A percentile compares a stretch with the other conserved stretches of the same genome.
Evolutionary conservation across 306 rosid genomes (phyloP).

Genomic region (Gynostemma pentaphyllum): DNA sequence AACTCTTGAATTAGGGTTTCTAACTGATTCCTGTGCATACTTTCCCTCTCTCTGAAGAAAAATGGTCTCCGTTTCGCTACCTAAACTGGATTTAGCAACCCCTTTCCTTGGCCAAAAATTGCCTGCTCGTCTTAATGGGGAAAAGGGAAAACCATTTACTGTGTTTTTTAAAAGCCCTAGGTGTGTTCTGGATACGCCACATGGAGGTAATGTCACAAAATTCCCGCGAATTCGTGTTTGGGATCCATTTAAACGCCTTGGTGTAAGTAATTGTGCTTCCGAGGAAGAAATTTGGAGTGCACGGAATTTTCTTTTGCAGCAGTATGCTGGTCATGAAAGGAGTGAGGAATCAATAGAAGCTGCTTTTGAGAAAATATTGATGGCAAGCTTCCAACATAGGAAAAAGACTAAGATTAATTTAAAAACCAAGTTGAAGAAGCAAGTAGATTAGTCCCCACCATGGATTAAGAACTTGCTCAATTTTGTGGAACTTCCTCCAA

Average conservation of each 20-base stretch:
- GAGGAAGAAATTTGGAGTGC: slow-evolving; percentile 97
- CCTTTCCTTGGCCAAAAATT: slow-evolving; percentile 38
- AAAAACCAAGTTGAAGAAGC: slow-evolving; percentile 85
- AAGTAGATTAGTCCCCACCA: slow-evolving; percentile 97
- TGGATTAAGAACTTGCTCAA: slow-evolving; percentile 73
- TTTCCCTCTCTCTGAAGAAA: not conserved
- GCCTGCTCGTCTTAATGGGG: slow-evolving; percentile 25
- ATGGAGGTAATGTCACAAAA: slow-evolving; percentile 63
- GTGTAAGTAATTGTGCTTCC: slow-evolving; percentile 67
- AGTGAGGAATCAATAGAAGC: slow-evolving; percentile 94
- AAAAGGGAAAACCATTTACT: slow-evolving; percentile 11
- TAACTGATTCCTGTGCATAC: not conserved
- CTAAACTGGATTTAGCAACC: slow-evolving; percentile 36
- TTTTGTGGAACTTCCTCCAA: slow-evolving; percentile 81
- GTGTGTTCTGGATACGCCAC: slow-evolving; percentile 68
- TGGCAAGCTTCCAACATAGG: slow-evolving; percentile 72
- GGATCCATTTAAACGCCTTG: slow-evolving; percentile 92
- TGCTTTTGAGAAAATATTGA: slow-evolving; percentile 85
- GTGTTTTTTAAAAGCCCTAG: slow-evolving; percentile 16
- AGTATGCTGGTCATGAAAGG: slow-evolving; percentile 85
- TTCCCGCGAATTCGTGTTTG: slow-evolving; percentile 65
- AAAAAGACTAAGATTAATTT: slow-evolving; percentile 91
- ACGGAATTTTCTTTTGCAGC: slow-evolving; percentile 79
- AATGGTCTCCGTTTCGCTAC: slow-evolving; percentile 49
- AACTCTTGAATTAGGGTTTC: slow-evolving; percentile 26